phyloP scores from a whole-genome alignment of 2,329 filamentous ascomycete genomes.

The Sclerotinia spermophila region DNA sequence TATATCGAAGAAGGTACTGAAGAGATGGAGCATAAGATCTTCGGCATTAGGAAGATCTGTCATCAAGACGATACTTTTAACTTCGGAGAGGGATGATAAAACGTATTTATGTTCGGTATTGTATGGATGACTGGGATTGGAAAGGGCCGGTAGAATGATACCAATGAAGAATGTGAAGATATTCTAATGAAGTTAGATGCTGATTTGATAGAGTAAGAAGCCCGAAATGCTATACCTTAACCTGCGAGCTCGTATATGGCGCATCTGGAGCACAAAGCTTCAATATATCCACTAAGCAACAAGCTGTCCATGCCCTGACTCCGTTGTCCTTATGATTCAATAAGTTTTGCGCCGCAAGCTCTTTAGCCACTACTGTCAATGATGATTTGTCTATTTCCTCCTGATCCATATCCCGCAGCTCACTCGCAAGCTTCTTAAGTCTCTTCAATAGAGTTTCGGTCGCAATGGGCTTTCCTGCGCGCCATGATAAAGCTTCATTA shows the following conservation, averaged over 20 bases:
- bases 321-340: constrained; percentile 90
- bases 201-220: background rate
- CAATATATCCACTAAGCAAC: constrained; percentile 89
- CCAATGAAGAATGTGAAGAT: constrained; percentile 89
- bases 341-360: constrained; percentile 77
- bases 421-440: constrained; percentile 74
- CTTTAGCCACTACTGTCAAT: constrained; percentile 77
- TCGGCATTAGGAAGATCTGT: constrained; percentile 83
- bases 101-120: constrained; percentile 92
- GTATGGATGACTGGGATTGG: constrained; percentile 84
- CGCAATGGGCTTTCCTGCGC: constrained; percentile 82
- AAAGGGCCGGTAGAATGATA: constrained; percentile 77
- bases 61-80: constrained; percentile 91
- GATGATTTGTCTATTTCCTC: constrained; percentile 80
- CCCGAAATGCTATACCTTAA: constrained; percentile 62
- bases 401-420: constrained; percentile 83
- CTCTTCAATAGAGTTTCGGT: constrained; percentile 78
- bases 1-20: constrained; percentile 88
- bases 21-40: constrained; percentile 73
- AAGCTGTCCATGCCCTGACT: constrained; percentile 82
- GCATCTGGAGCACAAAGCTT: constrained; percentile 91
- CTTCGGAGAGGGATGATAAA: constrained; percentile 79
- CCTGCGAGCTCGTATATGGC: constrained; percentile 82
- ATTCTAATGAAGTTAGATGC: constrained; percentile 53
- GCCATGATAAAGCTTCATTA: constrained; percentile 84